Percentiles rank a stretch among this genome's conserved stretches.
Conservation (phyloP, 164 flowering plant genomes). For the Berberis thunbergii region DNA sequence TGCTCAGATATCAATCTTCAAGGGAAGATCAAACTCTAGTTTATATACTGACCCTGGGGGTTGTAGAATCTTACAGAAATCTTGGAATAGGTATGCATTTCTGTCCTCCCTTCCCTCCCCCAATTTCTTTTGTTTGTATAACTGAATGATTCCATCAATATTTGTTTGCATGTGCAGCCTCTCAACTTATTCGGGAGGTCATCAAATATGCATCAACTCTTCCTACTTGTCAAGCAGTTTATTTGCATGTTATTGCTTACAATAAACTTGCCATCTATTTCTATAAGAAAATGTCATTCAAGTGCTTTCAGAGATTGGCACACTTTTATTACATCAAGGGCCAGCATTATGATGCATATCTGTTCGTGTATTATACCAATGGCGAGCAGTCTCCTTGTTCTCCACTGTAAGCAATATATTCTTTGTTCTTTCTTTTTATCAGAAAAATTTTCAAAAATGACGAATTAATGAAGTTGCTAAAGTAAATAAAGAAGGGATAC, state of each 20-base stretch:
- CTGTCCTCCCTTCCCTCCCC: background rate
- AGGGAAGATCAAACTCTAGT: slow-evolving; percentile 57
- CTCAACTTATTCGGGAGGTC: slow-evolving; percentile 66
- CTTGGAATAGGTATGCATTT: slow-evolving; percentile 64
- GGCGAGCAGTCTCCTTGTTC: slow-evolving; percentile 96
- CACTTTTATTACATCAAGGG: slow-evolving; percentile 73
- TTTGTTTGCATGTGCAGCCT: slow-evolving; percentile 43
- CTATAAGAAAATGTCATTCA: slow-evolving; percentile 81
- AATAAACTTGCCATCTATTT: slow-evolving; percentile 78
- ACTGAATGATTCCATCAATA: too few species aligned
- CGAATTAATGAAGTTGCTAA: too few species aligned
- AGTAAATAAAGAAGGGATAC: too few species aligned
- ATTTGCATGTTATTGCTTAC: slow-evolving; percentile 87
- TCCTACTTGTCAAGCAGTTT: slow-evolving; percentile 69
- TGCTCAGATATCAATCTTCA: slow-evolving; percentile 28
- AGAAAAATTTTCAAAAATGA: too few species aligned
- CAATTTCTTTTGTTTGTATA: background rate
- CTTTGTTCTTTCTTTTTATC: too few species aligned
- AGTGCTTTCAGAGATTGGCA: slow-evolving; percentile 53
- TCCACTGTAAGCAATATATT: slow-evolving; percentile 56
- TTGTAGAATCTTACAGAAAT: slow-evolving; percentile 71
- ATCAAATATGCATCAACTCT: slow-evolving; percentile 65
- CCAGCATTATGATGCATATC: slow-evolving; percentile 74
- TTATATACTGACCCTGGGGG: slow-evolving; percentile 89
- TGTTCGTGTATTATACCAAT: slow-evolving; percentile 79